Base-by-base conservation (phyloP, 129 eudicot genomes). In the Helianthus tuberosus region DNA sequence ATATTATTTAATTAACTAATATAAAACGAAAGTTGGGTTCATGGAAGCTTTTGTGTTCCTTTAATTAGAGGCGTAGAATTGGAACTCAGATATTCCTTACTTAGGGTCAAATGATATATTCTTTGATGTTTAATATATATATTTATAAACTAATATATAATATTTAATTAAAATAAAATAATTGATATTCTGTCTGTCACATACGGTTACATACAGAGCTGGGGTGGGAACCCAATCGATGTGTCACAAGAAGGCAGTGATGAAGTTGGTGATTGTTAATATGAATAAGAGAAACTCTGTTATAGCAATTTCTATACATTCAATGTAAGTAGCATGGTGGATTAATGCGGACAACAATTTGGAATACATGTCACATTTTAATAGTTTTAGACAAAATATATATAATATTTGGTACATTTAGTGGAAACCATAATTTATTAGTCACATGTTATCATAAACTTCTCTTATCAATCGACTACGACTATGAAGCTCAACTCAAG, bases 61-160 rank as follows among this genome's bases (percentile, higher is more conserved):
- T 58, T 47, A 86, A 83, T 88, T 80, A 80, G 83, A 91, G 86
- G 76, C 91, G 84, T 84, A 83, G 96, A 86, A 91, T 84, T 85
- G 79, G 81, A 81, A 82, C 72, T 68, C 76, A 88, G 91, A 88
- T 88, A 91, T 91, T 91, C 97, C 87, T 85, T 59, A 59, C 65
- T 27, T 59, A 23, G 35, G 8, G 65, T 27, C 9, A 59, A 59
- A 59, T 11, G 16, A 27, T 55, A 59, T 59, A 59, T 59, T 59
- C 41, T 27, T 59, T 59, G 15, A 59, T 59, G 27, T 27, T 29
- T 27, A 11, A 5, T 38, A 38, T 32, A 32, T 32, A 32, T 32
- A 32, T 32, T 32, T 32, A 32, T 32, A 32, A 32, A 32, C 36
- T 32, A 32, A 3, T 32, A 5, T 32, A 32, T 32, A 32, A 0